A percentile compares a stretch with the other conserved stretches of the same genome.
Evolutionary conservation across 1,284 basidiomycete genomes (phyloP).

Genomic region (Trichosporon asahii): DNA sequence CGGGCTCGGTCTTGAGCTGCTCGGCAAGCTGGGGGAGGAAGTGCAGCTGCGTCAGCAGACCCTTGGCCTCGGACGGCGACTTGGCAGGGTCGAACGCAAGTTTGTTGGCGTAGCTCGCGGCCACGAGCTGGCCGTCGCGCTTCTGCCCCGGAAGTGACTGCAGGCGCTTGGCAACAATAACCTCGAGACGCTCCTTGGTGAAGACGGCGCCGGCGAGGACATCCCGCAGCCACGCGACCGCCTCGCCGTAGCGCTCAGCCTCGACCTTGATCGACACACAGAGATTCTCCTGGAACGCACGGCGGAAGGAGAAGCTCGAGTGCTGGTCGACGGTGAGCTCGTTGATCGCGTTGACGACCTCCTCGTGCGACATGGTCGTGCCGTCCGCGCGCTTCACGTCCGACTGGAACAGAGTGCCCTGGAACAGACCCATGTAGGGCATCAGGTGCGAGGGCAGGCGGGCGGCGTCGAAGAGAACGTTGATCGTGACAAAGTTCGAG

Average conservation of each 20-base stretch:
- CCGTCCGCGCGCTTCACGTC: slow-evolving; percentile 73
- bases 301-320: slow-evolving; percentile 65
- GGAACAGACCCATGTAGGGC: slow-evolving; percentile 80
- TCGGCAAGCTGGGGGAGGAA: slow-evolving; percentile 74
- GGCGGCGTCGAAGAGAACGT: slow-evolving; percentile 72
- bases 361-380: slow-evolving; percentile 72
- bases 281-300: slow-evolving; percentile 70
- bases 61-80: slow-evolving; percentile 70
- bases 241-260: slow-evolving; percentile 70
- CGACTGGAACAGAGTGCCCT: slow-evolving; percentile 82
- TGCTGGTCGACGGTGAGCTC: slow-evolving; percentile 82
- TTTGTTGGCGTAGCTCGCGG: slow-evolving; percentile 68
- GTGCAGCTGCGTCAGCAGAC: slow-evolving; percentile 70
- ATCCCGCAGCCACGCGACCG: slow-evolving; percentile 84
- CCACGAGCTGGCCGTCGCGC: slow-evolving; percentile 78
- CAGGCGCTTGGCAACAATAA: slow-evolving; percentile 82
- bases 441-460: slow-evolving; percentile 68
- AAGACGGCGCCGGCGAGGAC: slow-evolving; percentile 80
- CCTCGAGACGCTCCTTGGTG: slow-evolving; percentile 75
- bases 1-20: slow-evolving; percentile 70
- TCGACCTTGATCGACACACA: slow-evolving; percentile 82
- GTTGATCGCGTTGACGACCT: slow-evolving; percentile 86
- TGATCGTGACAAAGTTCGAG: slow-evolving; percentile 87
- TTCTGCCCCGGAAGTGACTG: slow-evolving; percentile 93
- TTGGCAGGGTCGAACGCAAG: slow-evolving; percentile 65